phyloP scores from a whole-genome alignment of 2,329 filamentous ascomycete species.

The Verticillium dahliae region DNA sequence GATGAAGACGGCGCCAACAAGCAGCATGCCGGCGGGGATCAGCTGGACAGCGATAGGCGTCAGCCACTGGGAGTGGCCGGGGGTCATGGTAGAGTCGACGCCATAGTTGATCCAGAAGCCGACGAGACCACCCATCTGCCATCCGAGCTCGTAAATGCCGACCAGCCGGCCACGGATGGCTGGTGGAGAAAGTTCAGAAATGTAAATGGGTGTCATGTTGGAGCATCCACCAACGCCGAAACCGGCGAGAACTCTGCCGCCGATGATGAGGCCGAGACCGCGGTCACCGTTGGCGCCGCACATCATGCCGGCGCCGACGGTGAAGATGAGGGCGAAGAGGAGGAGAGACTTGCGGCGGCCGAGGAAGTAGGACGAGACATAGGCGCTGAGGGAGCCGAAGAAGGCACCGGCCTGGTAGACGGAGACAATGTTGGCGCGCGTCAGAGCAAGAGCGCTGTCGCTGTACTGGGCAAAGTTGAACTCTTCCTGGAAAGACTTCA shows the following conservation, averaged over 20 bases:
- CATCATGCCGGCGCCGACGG: conserved; percentile 67
- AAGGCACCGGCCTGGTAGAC: conserved; percentile 80
- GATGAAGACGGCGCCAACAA: conserved; percentile 53
- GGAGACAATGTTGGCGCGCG: conserved; percentile 72
- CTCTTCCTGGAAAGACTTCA: conserved; percentile 62
- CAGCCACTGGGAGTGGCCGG: conserved; percentile 51
- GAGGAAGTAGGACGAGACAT: conserved; percentile 57
- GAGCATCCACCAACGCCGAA: conserved; percentile 57
- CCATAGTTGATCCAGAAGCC: conserved; percentile 60
- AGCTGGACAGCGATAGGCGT: conserved; percentile 62
- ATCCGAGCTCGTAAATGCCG: conserved; percentile 61
- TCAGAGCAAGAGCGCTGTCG: conserved; percentile 41
- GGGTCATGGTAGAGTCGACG: conserved; percentile 41
- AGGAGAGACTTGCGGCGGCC: conserved; percentile 61
- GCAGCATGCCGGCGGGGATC: conserved; percentile 57
- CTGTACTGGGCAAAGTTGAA: conserved; percentile 55
- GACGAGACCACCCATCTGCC: conserved; percentile 56
- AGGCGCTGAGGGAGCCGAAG: conserved; percentile 69
- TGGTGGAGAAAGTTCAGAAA: conserved; percentile 53
- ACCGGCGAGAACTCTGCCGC: conserved; percentile 56
- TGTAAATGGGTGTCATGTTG: conserved; percentile 58
- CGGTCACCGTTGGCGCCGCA: conserved; percentile 55
- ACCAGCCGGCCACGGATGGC: conserved; percentile 59
- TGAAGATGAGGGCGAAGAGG: conserved; percentile 56
- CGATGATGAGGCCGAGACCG: conserved; percentile 59